Conservation (phyloP, 2,329 filamentous ascomycete species). For the Alternaria sp. region DNA sequence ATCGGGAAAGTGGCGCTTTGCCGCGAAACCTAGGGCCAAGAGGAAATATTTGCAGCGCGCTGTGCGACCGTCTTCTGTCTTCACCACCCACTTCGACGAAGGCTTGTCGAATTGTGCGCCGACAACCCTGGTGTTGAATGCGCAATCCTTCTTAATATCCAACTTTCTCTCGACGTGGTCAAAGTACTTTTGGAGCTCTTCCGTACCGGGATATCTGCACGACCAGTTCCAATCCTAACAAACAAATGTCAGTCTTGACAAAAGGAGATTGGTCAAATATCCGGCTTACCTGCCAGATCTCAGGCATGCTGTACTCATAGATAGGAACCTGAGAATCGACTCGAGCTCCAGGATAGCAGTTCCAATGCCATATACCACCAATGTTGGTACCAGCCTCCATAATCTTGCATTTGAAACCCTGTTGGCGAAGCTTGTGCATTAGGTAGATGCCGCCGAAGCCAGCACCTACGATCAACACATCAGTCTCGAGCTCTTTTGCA, state of each 20-base stretch:
- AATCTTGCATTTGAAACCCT: slow-evolving; percentile 53
- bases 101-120: slow-evolving; percentile 62
- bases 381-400: slow-evolving; percentile 53
- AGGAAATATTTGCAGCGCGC: slow-evolving; percentile 63
- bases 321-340: slow-evolving; percentile 59
- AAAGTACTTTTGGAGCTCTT: slow-evolving; percentile 67
- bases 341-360: slow-evolving; percentile 56
- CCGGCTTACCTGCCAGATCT: slow-evolving; percentile 54
- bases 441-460: slow-evolving; percentile 55
- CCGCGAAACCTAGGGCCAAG: slow-evolving; percentile 65
- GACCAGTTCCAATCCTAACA: slow-evolving; percentile 65
- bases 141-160: slow-evolving; percentile 64
- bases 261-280: neutral
- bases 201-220: slow-evolving; percentile 61
- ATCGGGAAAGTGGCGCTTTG: slow-evolving; percentile 68
- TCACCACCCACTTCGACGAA: slow-evolving; percentile 60
- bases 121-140: slow-evolving; percentile 65
- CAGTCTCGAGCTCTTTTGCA: slow-evolving; percentile 47
- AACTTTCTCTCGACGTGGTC: slow-evolving; percentile 66
- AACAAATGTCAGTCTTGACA: neutral
- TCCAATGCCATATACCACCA: slow-evolving; percentile 58
- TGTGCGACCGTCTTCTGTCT: slow-evolving; percentile 61
- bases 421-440: slow-evolving; percentile 53
- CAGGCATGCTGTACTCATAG: slow-evolving; percentile 59
- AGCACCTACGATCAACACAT: slow-evolving; percentile 52